Conservation (phyloP, 768 basidiomycete species). For the Xanthoconium purpureum region DNA sequence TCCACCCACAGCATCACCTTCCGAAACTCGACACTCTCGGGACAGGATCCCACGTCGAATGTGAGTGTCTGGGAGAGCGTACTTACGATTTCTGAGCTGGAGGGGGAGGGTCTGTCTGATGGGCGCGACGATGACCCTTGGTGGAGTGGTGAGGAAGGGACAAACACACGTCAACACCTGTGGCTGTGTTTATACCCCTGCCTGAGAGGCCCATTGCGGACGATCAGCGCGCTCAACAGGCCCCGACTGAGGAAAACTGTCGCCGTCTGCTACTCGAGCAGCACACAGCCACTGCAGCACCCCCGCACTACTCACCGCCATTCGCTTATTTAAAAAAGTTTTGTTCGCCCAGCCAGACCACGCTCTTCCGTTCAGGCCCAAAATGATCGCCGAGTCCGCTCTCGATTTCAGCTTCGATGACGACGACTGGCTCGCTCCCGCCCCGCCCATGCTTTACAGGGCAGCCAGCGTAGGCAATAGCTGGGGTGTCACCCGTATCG, state of each 20-base stretch:
- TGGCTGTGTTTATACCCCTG: constrained; percentile 21
- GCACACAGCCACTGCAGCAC: background rate
- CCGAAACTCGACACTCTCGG: background rate
- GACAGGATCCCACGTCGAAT: background rate
- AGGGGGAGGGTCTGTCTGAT: constrained; percentile 38
- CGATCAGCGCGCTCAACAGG: background rate
- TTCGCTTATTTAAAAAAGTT: background rate
- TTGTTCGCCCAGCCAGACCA: background rate
- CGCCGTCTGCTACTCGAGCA: background rate
- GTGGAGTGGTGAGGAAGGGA: background rate
- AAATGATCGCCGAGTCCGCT: constrained; percentile 61
- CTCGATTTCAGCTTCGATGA: constrained; percentile 66
- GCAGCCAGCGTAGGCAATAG: constrained; percentile 70
- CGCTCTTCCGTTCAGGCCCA: background rate
- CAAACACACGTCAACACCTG: constrained; percentile 26
- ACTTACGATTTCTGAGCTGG: constrained; percentile 57
- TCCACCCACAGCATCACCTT: constrained; percentile 17
- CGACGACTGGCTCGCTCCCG: constrained; percentile 63
- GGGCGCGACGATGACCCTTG: constrained; percentile 2
- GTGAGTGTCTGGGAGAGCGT: constrained; percentile 2
- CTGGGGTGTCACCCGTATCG: constrained; percentile 84
- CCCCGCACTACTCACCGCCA: background rate
- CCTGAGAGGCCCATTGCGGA: background rate
- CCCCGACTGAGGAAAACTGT: background rate
- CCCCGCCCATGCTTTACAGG: constrained; percentile 51